Conservation (phyloP, 257 asterid genomes). For the Solanum chiquidenum region DNA sequence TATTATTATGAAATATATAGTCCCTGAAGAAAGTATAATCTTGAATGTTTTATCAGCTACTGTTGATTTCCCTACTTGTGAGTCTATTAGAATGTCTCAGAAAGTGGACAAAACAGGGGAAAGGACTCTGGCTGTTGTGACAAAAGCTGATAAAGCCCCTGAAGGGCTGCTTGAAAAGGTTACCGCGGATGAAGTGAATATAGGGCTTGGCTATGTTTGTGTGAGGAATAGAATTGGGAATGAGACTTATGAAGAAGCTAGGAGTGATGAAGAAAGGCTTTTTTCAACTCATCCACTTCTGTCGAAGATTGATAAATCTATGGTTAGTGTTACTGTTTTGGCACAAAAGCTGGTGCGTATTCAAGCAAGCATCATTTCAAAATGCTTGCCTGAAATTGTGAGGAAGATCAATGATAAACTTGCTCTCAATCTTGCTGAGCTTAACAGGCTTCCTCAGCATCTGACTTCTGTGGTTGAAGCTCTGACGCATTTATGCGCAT, state of each 20-base stretch:
- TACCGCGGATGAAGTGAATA: background rate
- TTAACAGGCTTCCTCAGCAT: background rate
- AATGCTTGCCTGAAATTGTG: constrained; percentile 1
- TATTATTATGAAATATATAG: background rate
- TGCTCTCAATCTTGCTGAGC: background rate
- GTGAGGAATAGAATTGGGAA: background rate
- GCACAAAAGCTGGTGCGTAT: constrained; percentile 1
- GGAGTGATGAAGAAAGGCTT: background rate
- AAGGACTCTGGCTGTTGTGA: background rate
- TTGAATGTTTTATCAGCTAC: background rate
- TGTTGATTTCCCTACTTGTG: background rate
- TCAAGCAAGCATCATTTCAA: background rate
- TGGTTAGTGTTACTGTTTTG: background rate
- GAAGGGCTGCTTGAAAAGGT: background rate
- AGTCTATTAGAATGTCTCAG: background rate
- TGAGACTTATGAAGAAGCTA: background rate
- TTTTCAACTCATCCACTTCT: background rate
- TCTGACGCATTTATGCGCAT: background rate
- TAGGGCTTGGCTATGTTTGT: background rate
- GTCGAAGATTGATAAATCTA: background rate
- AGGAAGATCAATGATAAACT: constrained; percentile 1
- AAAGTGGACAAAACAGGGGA: background rate
- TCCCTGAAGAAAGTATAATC: background rate
- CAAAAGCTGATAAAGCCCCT: background rate
- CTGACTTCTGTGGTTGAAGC: background rate